Evolutionary conservation across 257 asterid genomes (phyloP).

Genomic region (Osmanthus fragrans): DNA sequence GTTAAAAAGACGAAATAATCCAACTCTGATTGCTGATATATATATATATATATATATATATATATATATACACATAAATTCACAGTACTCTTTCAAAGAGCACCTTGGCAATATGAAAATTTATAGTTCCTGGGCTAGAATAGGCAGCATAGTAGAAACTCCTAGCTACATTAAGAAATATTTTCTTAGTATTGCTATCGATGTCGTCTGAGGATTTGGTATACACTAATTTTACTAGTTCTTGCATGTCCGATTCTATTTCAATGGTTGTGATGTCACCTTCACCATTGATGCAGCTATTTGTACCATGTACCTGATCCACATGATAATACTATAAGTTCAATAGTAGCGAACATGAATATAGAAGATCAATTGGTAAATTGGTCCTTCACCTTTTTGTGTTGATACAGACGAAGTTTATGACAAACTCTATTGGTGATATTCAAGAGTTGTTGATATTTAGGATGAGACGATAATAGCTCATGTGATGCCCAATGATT

Average conservation of each 20-base stretch:
- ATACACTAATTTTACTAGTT: constrained; percentile 52
- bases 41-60: not conserved
- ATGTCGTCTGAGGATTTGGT: constrained; percentile 35
- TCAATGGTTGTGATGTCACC: constrained; percentile 33
- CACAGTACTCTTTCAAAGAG: constrained; percentile 62
- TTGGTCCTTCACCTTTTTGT: constrained; percentile 39
- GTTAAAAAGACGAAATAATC: not conserved
- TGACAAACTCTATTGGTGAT: constrained; percentile 37
- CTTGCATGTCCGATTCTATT: constrained; percentile 62
- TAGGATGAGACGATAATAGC: constrained; percentile 35
- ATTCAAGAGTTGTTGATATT: constrained; percentile 45
- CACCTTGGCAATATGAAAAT: constrained; percentile 66
- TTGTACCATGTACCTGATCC: constrained; percentile 29
- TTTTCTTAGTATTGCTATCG: constrained; percentile 43
- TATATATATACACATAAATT: constrained; percentile 4
- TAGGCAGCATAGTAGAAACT: constrained; percentile 61
- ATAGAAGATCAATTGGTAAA: not conserved
- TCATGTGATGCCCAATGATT: constrained; percentile 28
- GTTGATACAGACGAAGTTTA: constrained; percentile 41
- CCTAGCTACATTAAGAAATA: constrained; percentile 57
- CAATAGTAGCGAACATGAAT: not conserved
- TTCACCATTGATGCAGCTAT: constrained; percentile 2
- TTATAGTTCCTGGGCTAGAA: constrained; percentile 48
- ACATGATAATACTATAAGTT: not conserved
- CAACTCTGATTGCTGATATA: not conserved